phyloP scores from a whole-genome alignment of 805 yeast species.

The Nematodospora valgi region DNA sequence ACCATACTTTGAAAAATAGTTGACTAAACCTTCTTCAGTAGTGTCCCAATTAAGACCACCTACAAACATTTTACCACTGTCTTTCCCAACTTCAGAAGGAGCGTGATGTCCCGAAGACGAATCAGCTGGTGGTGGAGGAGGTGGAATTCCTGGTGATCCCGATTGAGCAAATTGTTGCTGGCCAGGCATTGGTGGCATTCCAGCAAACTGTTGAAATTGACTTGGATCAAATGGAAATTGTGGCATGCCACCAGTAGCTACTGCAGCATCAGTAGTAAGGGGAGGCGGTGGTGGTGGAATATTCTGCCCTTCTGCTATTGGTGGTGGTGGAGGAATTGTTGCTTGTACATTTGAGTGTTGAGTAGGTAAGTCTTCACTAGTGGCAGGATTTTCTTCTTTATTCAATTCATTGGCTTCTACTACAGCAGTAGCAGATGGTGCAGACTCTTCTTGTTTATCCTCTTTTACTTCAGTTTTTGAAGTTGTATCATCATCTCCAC shows the following conservation, averaged over 20 bases:
- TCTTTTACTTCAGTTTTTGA: conserved; percentile 6
- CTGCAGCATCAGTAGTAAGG: conserved; percentile 10
- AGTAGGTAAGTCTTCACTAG: no score
- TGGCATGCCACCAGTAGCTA: conserved; percentile 10
- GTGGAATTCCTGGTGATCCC: conserved; percentile 16
- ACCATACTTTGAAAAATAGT: conserved; percentile 85
- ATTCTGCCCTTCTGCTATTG: conserved; percentile 10
- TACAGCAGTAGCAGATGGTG: no score
- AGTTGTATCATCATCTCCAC: conserved; percentile 11
- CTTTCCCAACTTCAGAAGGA: conserved; percentile 42
- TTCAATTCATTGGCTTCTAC: conserved; percentile 2
- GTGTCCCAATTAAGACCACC: conserved; percentile 99
- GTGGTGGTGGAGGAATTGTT: conserved; percentile 6
- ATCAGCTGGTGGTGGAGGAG: conserved; percentile 13
- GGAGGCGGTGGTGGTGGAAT: conserved; percentile 3
- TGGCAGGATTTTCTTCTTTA: background rate
- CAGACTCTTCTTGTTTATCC: conserved; percentile 14
- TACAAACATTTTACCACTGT: conserved; percentile 87
- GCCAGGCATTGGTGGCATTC: conserved; percentile 14
- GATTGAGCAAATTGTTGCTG: conserved; percentile 15
- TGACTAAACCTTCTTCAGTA: conserved; percentile 78
- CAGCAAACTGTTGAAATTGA: conserved; percentile 15
- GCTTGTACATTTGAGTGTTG: no score
- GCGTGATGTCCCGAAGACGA: conserved; percentile 1
- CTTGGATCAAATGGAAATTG: conserved; percentile 9